A percentile compares a stretch with the other conserved stretches of the same genome.
These are phyloP conservation scores for Lindgomyces ingoldianus DNA, from an alignment of 495 filamentous ascomycete species.

Conservation along the genomic window DNA sequence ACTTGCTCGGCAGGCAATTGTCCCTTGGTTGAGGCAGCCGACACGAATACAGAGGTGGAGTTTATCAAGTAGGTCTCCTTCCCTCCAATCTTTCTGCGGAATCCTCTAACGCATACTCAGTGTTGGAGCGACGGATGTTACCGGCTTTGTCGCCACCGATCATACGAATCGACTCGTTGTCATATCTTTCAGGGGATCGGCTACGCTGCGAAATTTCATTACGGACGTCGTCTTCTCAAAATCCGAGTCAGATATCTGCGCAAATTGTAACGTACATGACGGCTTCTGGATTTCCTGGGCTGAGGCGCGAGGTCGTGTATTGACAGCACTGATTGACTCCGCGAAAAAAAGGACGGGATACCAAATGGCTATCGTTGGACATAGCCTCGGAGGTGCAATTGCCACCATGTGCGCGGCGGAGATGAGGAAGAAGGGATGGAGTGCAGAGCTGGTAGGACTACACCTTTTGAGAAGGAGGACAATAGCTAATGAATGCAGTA, in stretches of 20 bases:
- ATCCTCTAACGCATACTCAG: slow-evolving; percentile 39
- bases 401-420: slow-evolving; percentile 60
- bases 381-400: slow-evolving; percentile 71
- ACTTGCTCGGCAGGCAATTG: slow-evolving; percentile 59
- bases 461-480: background rate
- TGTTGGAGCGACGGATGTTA: slow-evolving; percentile 57
- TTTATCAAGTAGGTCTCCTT: slow-evolving; percentile 58
- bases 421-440: slow-evolving; percentile 53
- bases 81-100: no score
- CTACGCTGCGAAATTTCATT: slow-evolving; percentile 64
- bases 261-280: slow-evolving; percentile 52
- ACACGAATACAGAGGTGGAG: slow-evolving; percentile 56
- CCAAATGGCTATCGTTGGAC: slow-evolving; percentile 60
- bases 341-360: slow-evolving; percentile 50
- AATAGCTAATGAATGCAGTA: slow-evolving; percentile 42
- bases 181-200: slow-evolving; percentile 65
- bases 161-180: slow-evolving; percentile 60
- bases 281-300: slow-evolving; percentile 60
- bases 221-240: slow-evolving; percentile 55
- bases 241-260: slow-evolving; percentile 49
- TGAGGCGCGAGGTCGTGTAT: slow-evolving; percentile 46
- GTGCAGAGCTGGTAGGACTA: slow-evolving; percentile 44
- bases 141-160: slow-evolving; percentile 70
- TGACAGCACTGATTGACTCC: slow-evolving; percentile 49
- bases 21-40: slow-evolving; percentile 56